Evolutionary conservation across 2,329 filamentous ascomycete species (phyloP).

Genomic region (Fusarium beomiforme): DNA sequence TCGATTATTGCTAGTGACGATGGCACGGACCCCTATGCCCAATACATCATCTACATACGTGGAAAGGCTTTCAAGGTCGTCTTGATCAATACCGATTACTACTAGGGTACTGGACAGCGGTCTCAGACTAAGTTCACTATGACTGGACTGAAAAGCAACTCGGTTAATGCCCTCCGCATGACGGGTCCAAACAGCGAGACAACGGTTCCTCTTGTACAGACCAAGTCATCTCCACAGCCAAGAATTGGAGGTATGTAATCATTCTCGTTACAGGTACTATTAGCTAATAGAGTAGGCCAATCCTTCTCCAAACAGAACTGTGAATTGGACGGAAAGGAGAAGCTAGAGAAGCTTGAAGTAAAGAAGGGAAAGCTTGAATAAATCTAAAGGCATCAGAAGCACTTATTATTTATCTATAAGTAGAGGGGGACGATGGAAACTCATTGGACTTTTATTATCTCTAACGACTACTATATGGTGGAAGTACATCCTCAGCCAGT

Average conservation of each 20-base stretch:
- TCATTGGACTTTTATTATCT: background rate
- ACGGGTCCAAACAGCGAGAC: background rate
- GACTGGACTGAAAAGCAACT: background rate
- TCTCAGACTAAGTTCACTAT: background rate
- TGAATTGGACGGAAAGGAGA: background rate
- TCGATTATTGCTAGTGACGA: background rate
- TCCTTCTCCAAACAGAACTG: background rate
- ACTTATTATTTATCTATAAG: background rate
- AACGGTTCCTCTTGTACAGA: background rate
- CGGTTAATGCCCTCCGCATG: background rate
- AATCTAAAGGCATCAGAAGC: background rate
- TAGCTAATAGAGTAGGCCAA: background rate
- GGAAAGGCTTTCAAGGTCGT: background rate
- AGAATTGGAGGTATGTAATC: background rate
- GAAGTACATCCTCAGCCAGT: background rate
- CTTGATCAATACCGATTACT: background rate
- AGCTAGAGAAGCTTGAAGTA: background rate
- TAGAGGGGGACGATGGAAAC: background rate
- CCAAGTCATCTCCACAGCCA: background rate
- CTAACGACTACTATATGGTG: background rate
- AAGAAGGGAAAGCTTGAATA: background rate
- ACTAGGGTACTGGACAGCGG: background rate
- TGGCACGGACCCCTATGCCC: background rate
- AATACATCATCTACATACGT: background rate
- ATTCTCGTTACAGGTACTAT: rapidly evolving